Evolutionary conservation across 805 yeast genomes (phyloP).

Genomic region (Yamadazyma insecticola): DNA sequence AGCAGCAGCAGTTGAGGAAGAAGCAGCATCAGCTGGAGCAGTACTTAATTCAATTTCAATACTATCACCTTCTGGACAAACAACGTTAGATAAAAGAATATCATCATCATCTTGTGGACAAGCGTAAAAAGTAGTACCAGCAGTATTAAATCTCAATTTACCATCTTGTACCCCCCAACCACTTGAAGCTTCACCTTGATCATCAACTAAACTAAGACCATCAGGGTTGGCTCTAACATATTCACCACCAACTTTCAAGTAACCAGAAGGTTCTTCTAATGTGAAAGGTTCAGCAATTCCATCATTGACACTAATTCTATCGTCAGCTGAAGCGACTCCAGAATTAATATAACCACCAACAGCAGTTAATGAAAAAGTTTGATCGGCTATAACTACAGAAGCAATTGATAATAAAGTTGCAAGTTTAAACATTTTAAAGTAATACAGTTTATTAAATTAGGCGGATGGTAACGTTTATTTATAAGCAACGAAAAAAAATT

Average conservation of each 20-base stretch:
- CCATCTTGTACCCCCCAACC: conserved; percentile 23
- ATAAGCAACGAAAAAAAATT: too few relatives aligned
- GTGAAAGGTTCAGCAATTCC: conserved; percentile 16
- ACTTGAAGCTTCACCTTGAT: conserved; percentile 16
- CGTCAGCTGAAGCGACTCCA: conserved; percentile 13
- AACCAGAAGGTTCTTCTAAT: conserved; percentile 29
- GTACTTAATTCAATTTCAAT: conserved; percentile 4
- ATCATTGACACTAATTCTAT: conserved; percentile 11
- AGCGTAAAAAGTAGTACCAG: conserved; percentile 18
- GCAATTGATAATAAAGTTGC: conserved; percentile 23
- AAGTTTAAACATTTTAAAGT: conserved; percentile 10
- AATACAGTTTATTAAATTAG: background rate
- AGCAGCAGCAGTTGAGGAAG: background rate
- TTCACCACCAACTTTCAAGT: conserved; percentile 16
- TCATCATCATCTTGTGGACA: conserved; percentile 15
- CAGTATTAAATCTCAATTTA: conserved; percentile 20
- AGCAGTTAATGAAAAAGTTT: conserved; percentile 24
- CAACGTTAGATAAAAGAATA: conserved; percentile 6
- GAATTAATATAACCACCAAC: conserved; percentile 18
- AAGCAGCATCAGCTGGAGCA: conserved; percentile 1
- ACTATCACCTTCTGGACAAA: conserved; percentile 4
- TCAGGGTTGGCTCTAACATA: conserved; percentile 13
- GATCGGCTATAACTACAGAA: conserved; percentile 21
- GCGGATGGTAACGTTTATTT: too few relatives aligned
- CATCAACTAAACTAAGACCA: conserved; percentile 13